Base-by-base conservation (phyloP, 108 stramenopile genomes). In the Cyclotella atomus region DNA sequence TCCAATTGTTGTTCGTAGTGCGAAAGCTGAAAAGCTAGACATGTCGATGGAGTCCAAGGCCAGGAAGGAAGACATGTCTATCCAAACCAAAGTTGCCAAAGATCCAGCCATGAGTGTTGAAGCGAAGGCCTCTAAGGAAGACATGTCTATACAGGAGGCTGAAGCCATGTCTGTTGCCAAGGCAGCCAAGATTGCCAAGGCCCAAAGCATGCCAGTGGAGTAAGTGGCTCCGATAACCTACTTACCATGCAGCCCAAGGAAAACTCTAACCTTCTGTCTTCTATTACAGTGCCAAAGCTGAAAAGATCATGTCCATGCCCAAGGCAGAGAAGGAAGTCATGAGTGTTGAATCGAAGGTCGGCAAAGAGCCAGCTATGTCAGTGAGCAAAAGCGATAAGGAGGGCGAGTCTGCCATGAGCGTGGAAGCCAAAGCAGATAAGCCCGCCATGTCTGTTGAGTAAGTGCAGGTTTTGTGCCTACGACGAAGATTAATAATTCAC, bases 231-330 rank as follows among this genome's bases (percentile, higher is more conserved):
- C n/a, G n/a, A n/a, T n/a, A n/a, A n/a, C n/a, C n/a, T n/a, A n/a
- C n/a, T n/a, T n/a, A n/a, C n/a, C n/a, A n/a, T n/a, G n/a, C n/a
- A n/a, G n/a, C n/a, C n/a, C n/a, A n/a, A n/a, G n/a, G n/a, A n/a
- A n/a, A n/a, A n/a, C n/a, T n/a, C n/a, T n/a, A n/a, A n/a, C n/a
- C n/a, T n/a, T n/a, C 56, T 1, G 14, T 30, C 4, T 53, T 23
- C 23, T 10, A 19, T 3, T 23, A 3, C 52, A 53, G 52, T 53
- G 52, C 52, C 2, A 53, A 53, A 23, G 52, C 35, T 9, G 59
- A 60, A n/a, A 36, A 53, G 41, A 36, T 62, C 20, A 62, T 62
- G 61, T 62, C 61, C 6, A 25, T 62, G 17, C 36, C 34, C 61
- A 62, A 62, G 61, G 36, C 36, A 6, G 34, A 19, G n/a, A 62